A percentile compares a stretch with the other conserved stretches of the same genome.
Evolutionary conservation across 2,329 filamentous ascomycete species (phyloP).

Genomic region (Aspergillus quadrilineatus): DNA sequence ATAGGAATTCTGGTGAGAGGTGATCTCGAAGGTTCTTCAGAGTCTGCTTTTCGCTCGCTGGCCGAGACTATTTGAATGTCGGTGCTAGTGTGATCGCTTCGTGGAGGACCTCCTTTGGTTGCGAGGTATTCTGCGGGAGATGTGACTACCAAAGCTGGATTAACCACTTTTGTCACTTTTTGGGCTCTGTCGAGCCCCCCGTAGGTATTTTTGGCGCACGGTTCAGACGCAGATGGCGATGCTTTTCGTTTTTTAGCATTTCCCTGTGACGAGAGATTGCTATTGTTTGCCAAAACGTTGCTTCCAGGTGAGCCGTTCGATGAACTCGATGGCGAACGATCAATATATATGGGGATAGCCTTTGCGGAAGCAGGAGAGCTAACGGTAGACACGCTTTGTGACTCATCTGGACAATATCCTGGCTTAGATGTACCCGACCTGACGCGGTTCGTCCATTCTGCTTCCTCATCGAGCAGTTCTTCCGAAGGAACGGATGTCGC

Average conservation of each 20-base stretch:
- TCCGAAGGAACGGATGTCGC: conserved; percentile 52
- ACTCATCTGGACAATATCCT: conserved; percentile 27
- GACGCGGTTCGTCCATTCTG: conserved; percentile 62
- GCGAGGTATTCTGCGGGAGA: background rate
- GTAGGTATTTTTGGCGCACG: background rate
- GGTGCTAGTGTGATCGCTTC: background rate
- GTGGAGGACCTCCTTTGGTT: background rate
- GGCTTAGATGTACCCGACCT: conserved; percentile 50
- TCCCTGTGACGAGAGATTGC: conserved; percentile 23
- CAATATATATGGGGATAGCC: conserved; percentile 23
- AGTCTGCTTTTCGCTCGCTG: background rate
- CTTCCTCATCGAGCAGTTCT: conserved; percentile 61
- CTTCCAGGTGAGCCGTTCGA: background rate
- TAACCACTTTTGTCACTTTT: background rate
- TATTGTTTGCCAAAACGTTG: conserved; percentile 21
- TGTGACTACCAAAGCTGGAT: background rate
- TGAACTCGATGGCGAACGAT: conserved; percentile 12
- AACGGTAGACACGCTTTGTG: conserved; percentile 25
- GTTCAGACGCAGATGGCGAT: background rate
- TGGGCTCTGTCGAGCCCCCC: background rate
- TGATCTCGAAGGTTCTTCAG: conserved; percentile 10
- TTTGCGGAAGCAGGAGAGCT: conserved; percentile 13
- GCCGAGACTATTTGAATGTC: background rate
- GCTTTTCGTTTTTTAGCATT: conserved; percentile 13
- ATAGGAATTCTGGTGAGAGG: conserved; percentile 30